phyloP scores from a whole-genome alignment of 2,329 filamentous ascomycete species.

The Harringtonia lauricola region DNA sequence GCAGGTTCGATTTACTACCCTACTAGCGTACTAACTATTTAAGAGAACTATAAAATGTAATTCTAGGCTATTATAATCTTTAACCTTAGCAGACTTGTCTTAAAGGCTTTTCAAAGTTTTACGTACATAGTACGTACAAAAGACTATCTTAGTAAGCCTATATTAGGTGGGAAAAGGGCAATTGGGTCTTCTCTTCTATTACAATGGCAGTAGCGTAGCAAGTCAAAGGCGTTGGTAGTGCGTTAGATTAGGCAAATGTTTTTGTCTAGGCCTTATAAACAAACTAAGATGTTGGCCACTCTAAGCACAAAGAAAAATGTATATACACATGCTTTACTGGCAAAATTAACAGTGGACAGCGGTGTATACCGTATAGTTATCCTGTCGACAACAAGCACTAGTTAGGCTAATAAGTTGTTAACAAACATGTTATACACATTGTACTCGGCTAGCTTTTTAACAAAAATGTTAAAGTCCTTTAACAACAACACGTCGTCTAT shows the following conservation, averaged over 20 bases:
- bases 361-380: slow-evolving; percentile 68
- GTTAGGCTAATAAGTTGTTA: slow-evolving; percentile 69
- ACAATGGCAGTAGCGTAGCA: slow-evolving; percentile 41
- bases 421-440: slow-evolving; percentile 82
- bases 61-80: slow-evolving; percentile 2
- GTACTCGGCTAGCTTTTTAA: slow-evolving; percentile 61
- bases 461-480: slow-evolving; percentile 37
- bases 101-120: slow-evolving; percentile 53
- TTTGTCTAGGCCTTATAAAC: slow-evolving; percentile 59
- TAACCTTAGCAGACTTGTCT: slow-evolving; percentile 34
- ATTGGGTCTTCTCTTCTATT: slow-evolving; percentile 33
- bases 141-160: slow-evolving; percentile 49
- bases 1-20: slow-evolving; percentile 76
- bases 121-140: slow-evolving; percentile 35
- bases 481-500: slow-evolving; percentile 53
- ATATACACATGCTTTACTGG: slow-evolving; percentile 82
- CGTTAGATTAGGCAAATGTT: slow-evolving; percentile 59
- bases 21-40: slow-evolving; percentile 80
- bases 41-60: slow-evolving; percentile 70
- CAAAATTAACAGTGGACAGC: slow-evolving; percentile 65
- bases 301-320: slow-evolving; percentile 88
- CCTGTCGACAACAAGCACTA: slow-evolving; percentile 79
- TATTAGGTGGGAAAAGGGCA: slow-evolving; percentile 54
- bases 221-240: slow-evolving; percentile 56
- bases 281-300: slow-evolving; percentile 69